A percentile compares a stretch with the other conserved stretches of the same genome.
phyloP scores from a whole-genome alignment of 2,329 filamentous ascomycete species.

The Fusarium virguliforme region DNA sequence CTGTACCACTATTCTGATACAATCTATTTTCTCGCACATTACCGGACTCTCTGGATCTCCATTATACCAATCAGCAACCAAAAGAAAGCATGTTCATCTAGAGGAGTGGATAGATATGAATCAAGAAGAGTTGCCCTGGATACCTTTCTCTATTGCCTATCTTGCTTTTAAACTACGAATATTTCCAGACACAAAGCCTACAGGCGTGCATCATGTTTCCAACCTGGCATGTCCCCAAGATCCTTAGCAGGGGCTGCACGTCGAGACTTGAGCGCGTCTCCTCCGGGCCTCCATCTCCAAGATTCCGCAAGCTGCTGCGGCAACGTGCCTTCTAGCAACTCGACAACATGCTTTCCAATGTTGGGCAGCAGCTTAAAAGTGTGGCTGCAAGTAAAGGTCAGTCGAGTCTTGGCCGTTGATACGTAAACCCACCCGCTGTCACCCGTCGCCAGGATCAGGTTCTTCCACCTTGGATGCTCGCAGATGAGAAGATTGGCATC shows the following conservation, averaged over 20 bases:
- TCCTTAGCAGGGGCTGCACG: conserved; percentile 22
- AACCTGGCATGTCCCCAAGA: conserved; percentile 22
- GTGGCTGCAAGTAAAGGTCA: conserved; percentile 1
- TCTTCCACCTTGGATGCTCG: conserved; percentile 27
- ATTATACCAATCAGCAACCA: too few relatives aligned
- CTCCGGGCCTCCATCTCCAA: conserved; percentile 25
- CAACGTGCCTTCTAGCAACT: conserved; percentile 18
- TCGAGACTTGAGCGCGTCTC: conserved; percentile 25
- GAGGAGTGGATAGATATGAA: not conserved
- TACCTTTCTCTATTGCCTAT: not conserved
- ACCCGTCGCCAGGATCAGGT: conserved; percentile 20
- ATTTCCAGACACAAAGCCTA: not conserved
- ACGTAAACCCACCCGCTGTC: conserved; percentile 23
- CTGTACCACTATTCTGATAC: too few relatives aligned
- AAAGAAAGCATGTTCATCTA: too few relatives aligned
- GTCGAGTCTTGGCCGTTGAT: not conserved
- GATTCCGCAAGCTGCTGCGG: conserved; percentile 6
- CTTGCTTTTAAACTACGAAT: too few relatives aligned
- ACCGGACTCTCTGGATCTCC: too few relatives aligned
- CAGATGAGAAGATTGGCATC: conserved; percentile 25
- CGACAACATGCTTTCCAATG: conserved; percentile 28
- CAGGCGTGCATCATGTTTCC: conserved; percentile 12
- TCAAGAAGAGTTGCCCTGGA: not conserved
- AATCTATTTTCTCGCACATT: too few relatives aligned
- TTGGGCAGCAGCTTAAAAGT: conserved; percentile 18